Conservation (phyloP, 2,329 filamentous ascomycete species). For the Trichocomaceae sp. region DNA sequence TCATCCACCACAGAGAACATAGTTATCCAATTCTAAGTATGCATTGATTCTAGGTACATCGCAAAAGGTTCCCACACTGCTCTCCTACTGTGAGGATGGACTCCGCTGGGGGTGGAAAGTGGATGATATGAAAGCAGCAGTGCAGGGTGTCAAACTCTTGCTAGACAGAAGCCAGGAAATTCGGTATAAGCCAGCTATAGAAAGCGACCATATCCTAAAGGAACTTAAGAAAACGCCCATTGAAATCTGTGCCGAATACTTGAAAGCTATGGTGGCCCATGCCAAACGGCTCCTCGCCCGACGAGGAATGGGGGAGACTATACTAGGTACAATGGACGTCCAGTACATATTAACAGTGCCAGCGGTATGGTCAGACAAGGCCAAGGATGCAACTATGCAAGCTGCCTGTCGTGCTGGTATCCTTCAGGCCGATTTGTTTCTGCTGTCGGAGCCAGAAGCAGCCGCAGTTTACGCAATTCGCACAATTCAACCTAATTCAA, state of each 20-base stretch:
- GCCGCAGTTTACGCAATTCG: slow-evolving; percentile 29
- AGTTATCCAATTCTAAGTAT: too few species aligned
- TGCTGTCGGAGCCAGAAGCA: slow-evolving; percentile 26
- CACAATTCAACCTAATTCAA: slow-evolving; percentile 21
- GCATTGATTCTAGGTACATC: too few species aligned
- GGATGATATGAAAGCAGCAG: slow-evolving; percentile 1
- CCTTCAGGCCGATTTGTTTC: not conserved
- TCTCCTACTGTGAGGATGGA: too few species aligned
- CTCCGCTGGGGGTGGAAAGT: too few species aligned
- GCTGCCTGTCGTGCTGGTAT: slow-evolving; percentile 18
- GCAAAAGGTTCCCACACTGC: too few species aligned
- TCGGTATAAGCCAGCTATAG: not conserved
- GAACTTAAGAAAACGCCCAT: not conserved
- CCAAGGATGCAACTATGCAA: slow-evolving; percentile 23
- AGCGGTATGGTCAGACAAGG: slow-evolving; percentile 31
- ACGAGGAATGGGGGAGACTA: slow-evolving; percentile 6
- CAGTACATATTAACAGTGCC: slow-evolving; percentile 26
- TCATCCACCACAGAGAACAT: too few species aligned
- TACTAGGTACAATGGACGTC: slow-evolving; percentile 15
- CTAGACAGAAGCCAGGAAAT: not conserved
- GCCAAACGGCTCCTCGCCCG: not conserved
- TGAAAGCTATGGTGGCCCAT: not conserved
- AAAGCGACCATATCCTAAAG: not conserved
- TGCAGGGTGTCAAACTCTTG: slow-evolving; percentile 20
- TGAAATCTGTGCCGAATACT: not conserved